Percentiles rank a stretch among this genome's conserved stretches.
Conservation (phyloP, 371 early-diverging fungal genomes). For the Haplosporangium sp. region DNA sequence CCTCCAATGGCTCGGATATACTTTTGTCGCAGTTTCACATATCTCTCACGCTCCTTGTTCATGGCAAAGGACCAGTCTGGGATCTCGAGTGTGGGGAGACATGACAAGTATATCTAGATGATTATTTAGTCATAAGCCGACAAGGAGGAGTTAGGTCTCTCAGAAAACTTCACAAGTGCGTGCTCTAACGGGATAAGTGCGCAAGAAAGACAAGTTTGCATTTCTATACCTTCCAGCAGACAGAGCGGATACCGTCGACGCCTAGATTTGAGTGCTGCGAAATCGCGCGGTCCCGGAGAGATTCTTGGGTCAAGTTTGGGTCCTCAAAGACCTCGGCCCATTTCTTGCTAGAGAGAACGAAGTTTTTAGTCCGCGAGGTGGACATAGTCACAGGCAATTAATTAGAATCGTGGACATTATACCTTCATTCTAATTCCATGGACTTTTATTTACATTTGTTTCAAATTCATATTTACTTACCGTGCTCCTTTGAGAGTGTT, state of each 20-base stretch:
- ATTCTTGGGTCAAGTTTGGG: slow-evolving; percentile 36
- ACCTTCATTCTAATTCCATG: too few species aligned
- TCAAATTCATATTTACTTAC: slow-evolving; percentile 8
- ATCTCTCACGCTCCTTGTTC: slow-evolving; percentile 73
- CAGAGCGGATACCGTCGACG: slow-evolving; percentile 55
- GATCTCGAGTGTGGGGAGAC: slow-evolving; percentile 64
- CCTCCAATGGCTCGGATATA: slow-evolving; percentile 71
- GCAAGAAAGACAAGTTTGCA: background rate
- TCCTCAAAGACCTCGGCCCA: slow-evolving; percentile 55
- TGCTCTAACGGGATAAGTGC: too few species aligned
- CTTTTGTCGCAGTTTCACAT: slow-evolving; percentile 69
- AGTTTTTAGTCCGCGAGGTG: background rate
- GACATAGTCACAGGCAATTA: background rate
- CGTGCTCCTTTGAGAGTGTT: slow-evolving; percentile 54
- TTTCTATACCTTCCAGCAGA: slow-evolving; percentile 60
- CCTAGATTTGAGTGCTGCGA: slow-evolving; percentile 37
- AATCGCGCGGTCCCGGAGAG: slow-evolving; percentile 43
- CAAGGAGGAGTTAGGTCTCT: too few species aligned
- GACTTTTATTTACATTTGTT: too few species aligned
- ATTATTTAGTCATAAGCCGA: too few species aligned
- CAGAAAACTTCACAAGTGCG: too few species aligned
- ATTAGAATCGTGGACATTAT: background rate
- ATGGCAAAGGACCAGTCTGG: slow-evolving; percentile 71
- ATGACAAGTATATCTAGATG: slow-evolving; percentile 66
- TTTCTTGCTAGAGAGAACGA: slow-evolving; percentile 23